Percentiles rank a stretch among this genome's conserved stretches.
Evolutionary conservation across 257 asterid species (phyloP).

Genomic region (Nicotiana obtusifolia): DNA sequence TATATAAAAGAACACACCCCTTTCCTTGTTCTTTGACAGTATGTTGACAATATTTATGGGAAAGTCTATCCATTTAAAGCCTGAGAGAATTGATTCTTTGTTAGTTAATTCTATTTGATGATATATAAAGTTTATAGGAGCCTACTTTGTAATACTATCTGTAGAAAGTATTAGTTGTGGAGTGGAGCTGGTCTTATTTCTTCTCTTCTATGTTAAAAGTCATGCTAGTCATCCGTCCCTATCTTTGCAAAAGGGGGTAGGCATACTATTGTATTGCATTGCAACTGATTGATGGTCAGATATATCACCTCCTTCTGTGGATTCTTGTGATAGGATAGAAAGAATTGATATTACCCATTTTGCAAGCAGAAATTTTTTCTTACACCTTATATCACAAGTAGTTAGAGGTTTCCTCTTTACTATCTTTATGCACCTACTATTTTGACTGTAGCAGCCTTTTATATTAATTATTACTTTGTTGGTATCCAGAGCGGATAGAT

Average conservation of each 20-base stretch:
- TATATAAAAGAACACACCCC: neutral
- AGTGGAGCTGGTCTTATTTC: neutral
- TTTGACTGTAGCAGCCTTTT: neutral
- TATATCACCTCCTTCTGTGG: neutral
- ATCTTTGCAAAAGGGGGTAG: neutral
- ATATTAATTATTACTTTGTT: neutral
- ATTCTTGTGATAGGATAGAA: neutral
- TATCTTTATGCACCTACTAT: neutral
- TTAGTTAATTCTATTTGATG: neutral
- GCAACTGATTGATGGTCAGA: neutral
- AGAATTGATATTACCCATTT: neutral
- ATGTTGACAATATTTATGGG: neutral
- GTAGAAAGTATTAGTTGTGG: neutral
- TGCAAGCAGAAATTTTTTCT: neutral
- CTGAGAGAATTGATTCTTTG: neutral
- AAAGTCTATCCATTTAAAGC: neutral
- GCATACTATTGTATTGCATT: neutral
- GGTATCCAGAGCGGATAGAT: constrained; percentile 60
- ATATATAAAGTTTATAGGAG: neutral
- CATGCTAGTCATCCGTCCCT: neutral
- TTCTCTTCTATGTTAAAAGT: neutral
- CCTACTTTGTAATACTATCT: neutral
- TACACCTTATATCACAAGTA: neutral
- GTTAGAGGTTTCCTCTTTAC: neutral
- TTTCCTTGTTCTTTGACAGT: neutral